These are phyloP conservation scores for Evernia prunastri DNA, from an alignment of 495 filamentous ascomycete genomes.

Conservation along the genomic window DNA sequence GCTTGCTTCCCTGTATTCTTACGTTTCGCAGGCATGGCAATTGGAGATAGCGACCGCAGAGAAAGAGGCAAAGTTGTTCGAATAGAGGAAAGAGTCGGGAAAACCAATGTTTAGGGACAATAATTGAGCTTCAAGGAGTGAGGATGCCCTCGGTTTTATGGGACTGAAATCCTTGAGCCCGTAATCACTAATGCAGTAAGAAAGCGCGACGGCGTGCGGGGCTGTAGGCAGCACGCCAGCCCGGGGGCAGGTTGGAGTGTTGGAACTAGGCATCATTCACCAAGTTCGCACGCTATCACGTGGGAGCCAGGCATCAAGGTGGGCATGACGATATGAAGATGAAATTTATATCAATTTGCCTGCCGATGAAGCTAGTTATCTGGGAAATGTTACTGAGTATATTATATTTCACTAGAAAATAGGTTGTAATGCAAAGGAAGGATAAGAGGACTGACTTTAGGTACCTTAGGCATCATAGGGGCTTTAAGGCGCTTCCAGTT, in stretches of 20 bases:
- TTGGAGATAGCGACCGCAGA: neutral
- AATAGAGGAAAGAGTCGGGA: too few species aligned
- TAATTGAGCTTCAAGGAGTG: neutral
- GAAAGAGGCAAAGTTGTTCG: neutral
- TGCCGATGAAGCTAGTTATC: too few species aligned
- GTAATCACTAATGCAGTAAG: conserved; percentile 2
- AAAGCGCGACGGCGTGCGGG: neutral
- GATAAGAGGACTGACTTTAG: too few species aligned
- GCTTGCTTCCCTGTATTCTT: conserved; percentile 21
- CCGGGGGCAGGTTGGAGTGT: neutral
- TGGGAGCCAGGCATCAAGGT: conserved; percentile 3
- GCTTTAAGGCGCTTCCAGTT: too few species aligned
- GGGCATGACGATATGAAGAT: neutral
- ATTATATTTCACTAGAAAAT: too few species aligned
- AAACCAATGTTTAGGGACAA: neutral
- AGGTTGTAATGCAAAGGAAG: too few species aligned
- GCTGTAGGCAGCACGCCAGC: conserved; percentile 9
- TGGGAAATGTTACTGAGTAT: too few species aligned
- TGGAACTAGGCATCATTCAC: conserved; percentile 8
- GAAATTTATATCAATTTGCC: too few species aligned
- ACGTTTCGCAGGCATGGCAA: conserved; percentile 25
- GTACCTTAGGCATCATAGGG: too few species aligned
- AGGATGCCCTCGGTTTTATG: neutral
- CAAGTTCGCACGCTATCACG: conserved; percentile 8
- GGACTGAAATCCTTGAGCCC: neutral